phyloP scores from a whole-genome alignment of 805 yeast genomes.

The Torulaspora delbrueckii region DNA sequence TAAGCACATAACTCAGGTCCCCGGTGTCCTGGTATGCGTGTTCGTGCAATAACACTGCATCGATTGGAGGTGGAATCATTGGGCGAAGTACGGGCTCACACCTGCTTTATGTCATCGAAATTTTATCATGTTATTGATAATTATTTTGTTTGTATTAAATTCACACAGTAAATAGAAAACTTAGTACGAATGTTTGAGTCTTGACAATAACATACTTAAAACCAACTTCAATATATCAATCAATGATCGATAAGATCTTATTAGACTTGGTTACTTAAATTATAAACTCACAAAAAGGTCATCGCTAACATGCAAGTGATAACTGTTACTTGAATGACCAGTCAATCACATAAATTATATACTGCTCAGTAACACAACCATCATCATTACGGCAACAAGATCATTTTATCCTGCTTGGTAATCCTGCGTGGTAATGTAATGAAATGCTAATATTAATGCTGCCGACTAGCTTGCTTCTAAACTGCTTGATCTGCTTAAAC shows the following conservation, averaged over 20 bases:
- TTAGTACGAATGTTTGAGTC: neutral
- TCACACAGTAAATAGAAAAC: neutral
- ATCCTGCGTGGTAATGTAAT: no score
- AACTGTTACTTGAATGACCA: no score
- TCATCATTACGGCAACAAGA: no score
- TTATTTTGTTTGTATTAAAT: neutral
- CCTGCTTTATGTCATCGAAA: neutral
- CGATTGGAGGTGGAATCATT: constrained; percentile 38
- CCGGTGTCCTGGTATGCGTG: constrained; percentile 35
- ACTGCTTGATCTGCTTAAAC: neutral
- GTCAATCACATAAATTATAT: no score
- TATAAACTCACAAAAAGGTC: neutral
- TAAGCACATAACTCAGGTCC: constrained; percentile 27
- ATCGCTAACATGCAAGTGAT: no score
- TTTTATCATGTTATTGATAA: neutral
- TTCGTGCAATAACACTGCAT: constrained; percentile 36
- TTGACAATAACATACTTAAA: neutral
- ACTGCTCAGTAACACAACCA: no score
- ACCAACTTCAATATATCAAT: neutral
- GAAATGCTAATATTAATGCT: neutral
- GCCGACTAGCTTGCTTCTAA: neutral
- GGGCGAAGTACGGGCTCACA: neutral
- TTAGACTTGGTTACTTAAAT: neutral
- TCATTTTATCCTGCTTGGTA: no score
- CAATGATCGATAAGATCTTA: neutral